These are phyloP conservation scores for Xylariaceae sp. DNA, from an alignment of 2,329 filamentous ascomycete species.

Conservation along the genomic window DNA sequence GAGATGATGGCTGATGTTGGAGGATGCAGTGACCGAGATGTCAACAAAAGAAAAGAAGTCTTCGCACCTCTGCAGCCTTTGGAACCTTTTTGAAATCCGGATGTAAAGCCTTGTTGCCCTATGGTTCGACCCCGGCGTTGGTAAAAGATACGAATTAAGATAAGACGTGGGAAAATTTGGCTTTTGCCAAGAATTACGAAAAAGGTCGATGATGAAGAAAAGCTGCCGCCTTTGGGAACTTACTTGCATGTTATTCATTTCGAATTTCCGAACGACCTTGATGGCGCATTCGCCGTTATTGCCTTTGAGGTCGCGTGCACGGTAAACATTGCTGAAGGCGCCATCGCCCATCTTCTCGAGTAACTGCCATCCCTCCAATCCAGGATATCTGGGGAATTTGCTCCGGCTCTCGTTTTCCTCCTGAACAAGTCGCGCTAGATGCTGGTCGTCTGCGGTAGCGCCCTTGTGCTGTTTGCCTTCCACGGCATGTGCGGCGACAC, in stretches of 20 bases:
- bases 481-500: conserved; percentile 59
- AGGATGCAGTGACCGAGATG: conserved; percentile 7
- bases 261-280: conserved; percentile 97
- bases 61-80: conserved; percentile 95
- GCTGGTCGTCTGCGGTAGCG: conserved; percentile 53
- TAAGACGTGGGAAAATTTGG: conserved; percentile 19
- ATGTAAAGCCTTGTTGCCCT: conserved; percentile 91
- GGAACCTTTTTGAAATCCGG: conserved; percentile 93
- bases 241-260: conserved; percentile 99
- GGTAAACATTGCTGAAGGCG: conserved; percentile 98
- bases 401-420: conserved; percentile 84
- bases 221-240: conserved; percentile 42
- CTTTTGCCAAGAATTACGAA: conserved; percentile 28
- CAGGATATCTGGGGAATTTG: conserved; percentile 82
- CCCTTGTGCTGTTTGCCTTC: conserved; percentile 57
- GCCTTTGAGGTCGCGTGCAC: conserved; percentile 71
- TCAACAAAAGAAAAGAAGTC: conserved; percentile 34
- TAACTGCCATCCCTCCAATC: conserved; percentile 79
- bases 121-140: conserved; percentile 48
- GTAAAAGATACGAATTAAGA: conserved; percentile 36
- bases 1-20: conserved; percentile 3
- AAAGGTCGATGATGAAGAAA: conserved; percentile 21
- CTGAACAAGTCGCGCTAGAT: conserved; percentile 80
- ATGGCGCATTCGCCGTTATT: conserved; percentile 81
- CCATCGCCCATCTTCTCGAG: conserved; percentile 98